Base-by-base conservation (phyloP, 352 stramenopile genomes). In the Phytophthora melonis region DNA sequence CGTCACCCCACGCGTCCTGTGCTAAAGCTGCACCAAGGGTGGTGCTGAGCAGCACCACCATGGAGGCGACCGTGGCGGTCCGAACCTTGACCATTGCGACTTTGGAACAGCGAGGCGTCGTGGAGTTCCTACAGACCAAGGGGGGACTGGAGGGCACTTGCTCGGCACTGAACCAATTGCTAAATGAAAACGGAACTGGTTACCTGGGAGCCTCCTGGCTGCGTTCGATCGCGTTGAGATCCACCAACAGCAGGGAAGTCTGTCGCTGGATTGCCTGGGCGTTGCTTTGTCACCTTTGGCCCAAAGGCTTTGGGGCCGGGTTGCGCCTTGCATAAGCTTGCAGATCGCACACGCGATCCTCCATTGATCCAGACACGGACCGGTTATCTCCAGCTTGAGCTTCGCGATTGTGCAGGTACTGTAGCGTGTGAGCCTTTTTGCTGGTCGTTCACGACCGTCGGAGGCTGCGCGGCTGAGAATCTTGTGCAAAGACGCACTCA, bases 1-100 rank as follows among this genome's bases (percentile, higher is more conserved):
- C 65, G 41, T 70, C 68, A 23, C 55, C 63, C 68, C 68, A 70
- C n/a, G 68, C 67, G 19, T 75, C 61, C 21, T 70, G 61, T 34
- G 62, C 68, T 55, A 58, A 10, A 14, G 68, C 49, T 27, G 30
- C 49, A 23, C 68, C 63, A 34, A 75, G 56, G 23, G 62, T 70
- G 58, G 39, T 45, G 56, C 60, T 45, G 39, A 75, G 56, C 19
- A 75, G 36, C 19, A 69, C 3, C 21, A 58, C 62, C 36, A 70
- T 50, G 18, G 61, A 75, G 34, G 49, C 56, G 63, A 66, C 62
- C 55, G 61, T 58, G 30, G 61, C 47, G 32, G 68, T 30, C 55
- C 62, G 55, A 58, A 67, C 54, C 55, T 66, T 75, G 62, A 75
- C 62, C 68, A 75, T 75, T 10, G 16, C 6, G 14, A 18, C 41